These are phyloP conservation scores for Rhizopus stolonifer DNA, from an alignment of 371 early-diverging fungal species.

Conservation along the genomic window DNA sequence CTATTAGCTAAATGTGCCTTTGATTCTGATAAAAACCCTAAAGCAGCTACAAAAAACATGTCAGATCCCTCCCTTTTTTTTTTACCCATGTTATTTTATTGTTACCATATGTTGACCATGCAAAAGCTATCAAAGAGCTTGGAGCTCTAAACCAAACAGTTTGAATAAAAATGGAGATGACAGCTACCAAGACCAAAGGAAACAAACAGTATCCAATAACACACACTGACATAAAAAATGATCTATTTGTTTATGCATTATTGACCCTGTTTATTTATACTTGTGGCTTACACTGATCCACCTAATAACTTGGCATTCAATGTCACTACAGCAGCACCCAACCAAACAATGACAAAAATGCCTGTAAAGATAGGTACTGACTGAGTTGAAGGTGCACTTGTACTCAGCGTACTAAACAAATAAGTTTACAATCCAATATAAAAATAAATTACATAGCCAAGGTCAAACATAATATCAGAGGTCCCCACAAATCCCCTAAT, in stretches of 20 bases:
- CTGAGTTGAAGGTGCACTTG: conserved; percentile 69
- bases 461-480: conserved; percentile 84
- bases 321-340: conserved; percentile 92
- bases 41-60: conserved; percentile 61
- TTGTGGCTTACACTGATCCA: conserved; percentile 76
- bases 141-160: conserved; percentile 70
- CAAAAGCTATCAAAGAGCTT: conserved; percentile 69
- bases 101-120: conserved; percentile 87
- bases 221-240: conserved; percentile 94
- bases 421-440: conserved; percentile 1
- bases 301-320: conserved; percentile 92
- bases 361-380: conserved; percentile 85
- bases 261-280: neutral
- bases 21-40: conserved; percentile 80
- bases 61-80: too few species aligned
- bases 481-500: conserved; percentile 96
- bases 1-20: conserved; percentile 78
- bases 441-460: conserved; percentile 79
- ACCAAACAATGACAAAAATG: conserved; percentile 90
- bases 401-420: conserved; percentile 50
- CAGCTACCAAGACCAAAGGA: conserved; percentile 80
- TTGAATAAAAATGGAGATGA: conserved; percentile 67
- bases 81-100: too few species aligned
- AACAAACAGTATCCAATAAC: conserved; percentile 95
- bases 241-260: conserved; percentile 44